Percentiles rank a stretch among this genome's conserved stretches.
phyloP scores from a whole-genome alignment of 1,139 yeast genomes.

The Magnusiomyces starmeri region DNA sequence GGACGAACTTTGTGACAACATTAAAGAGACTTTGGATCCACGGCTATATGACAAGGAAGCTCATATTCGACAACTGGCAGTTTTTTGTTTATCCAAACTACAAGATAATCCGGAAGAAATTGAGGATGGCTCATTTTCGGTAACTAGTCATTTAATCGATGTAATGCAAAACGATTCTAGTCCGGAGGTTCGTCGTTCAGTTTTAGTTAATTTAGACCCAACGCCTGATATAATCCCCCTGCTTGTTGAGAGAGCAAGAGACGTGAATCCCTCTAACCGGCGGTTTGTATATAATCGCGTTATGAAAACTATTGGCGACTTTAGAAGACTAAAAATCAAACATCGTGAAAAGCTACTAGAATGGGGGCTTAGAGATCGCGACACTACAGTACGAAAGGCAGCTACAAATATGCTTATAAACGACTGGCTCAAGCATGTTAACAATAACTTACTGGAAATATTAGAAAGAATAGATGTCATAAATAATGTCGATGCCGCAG shows the following conservation, averaged over 20 bases:
- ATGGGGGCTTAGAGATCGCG: slow-evolving; percentile 89
- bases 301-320: slow-evolving; percentile 61
- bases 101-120: slow-evolving; percentile 43
- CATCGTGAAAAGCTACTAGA: slow-evolving; percentile 59
- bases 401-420: slow-evolving; percentile 63
- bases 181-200: slow-evolving; percentile 77
- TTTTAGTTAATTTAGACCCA: slow-evolving; percentile 60
- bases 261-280: slow-evolving; percentile 63
- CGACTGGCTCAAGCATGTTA: slow-evolving; percentile 63
- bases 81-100: slow-evolving; percentile 69
- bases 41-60: slow-evolving; percentile 77
- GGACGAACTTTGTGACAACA: slow-evolving; percentile 57
- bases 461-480: slow-evolving; percentile 64
- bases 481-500: slow-evolving; percentile 56
- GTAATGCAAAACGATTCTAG: slow-evolving; percentile 64
- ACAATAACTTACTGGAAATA: slow-evolving; percentile 65
- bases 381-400: slow-evolving; percentile 61
- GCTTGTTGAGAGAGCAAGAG: slow-evolving; percentile 77
- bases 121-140: slow-evolving; percentile 36
- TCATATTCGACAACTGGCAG: slow-evolving; percentile 72
- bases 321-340: slow-evolving; percentile 50
- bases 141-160: slow-evolving; percentile 42
- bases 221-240: slow-evolving; percentile 48
- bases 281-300: slow-evolving; percentile 64
- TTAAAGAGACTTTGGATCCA: slow-evolving; percentile 53